Conservation (phyloP, 192 early-diverging fungal genomes). For the Coemansia sp. region DNA sequence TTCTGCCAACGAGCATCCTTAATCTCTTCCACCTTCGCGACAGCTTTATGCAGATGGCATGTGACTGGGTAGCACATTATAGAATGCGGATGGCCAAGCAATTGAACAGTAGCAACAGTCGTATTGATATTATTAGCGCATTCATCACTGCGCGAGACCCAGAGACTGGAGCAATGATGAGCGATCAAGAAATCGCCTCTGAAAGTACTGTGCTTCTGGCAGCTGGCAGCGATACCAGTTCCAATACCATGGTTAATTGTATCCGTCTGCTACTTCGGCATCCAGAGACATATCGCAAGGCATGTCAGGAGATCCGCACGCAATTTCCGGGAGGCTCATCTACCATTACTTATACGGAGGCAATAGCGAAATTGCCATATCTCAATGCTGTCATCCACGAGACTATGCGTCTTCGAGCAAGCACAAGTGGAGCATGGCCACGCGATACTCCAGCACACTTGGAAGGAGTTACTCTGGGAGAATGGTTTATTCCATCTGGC, state of each 20-base stretch:
- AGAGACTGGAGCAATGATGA: slow-evolving; percentile 23
- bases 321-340: neutral
- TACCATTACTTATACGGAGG: slow-evolving; percentile 8
- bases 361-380: slow-evolving; percentile 16
- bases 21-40: slow-evolving; percentile 14
- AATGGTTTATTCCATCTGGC: slow-evolving; percentile 20
- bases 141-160: slow-evolving; percentile 25
- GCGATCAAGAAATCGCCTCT: slow-evolving; percentile 12
- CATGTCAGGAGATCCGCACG: slow-evolving; percentile 3
- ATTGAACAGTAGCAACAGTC: neutral
- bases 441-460: slow-evolving; percentile 21
- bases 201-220: slow-evolving; percentile 28
- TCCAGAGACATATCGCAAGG: slow-evolving; percentile 5
- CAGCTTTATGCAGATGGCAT: slow-evolving; percentile 10
- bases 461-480: slow-evolving; percentile 7
- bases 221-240: slow-evolving; percentile 27
- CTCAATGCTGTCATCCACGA: slow-evolving; percentile 28
- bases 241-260: slow-evolving; percentile 16
- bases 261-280: slow-evolving; percentile 20
- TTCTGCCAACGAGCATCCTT: slow-evolving; percentile 3
- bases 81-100: slow-evolving; percentile 4
- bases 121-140: slow-evolving; percentile 21
- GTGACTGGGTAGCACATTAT: neutral
- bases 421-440: slow-evolving; percentile 17
- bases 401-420: slow-evolving; percentile 22